Conservation (phyloP, 306 rosid genomes). For the Dalbergia cultrata region DNA sequence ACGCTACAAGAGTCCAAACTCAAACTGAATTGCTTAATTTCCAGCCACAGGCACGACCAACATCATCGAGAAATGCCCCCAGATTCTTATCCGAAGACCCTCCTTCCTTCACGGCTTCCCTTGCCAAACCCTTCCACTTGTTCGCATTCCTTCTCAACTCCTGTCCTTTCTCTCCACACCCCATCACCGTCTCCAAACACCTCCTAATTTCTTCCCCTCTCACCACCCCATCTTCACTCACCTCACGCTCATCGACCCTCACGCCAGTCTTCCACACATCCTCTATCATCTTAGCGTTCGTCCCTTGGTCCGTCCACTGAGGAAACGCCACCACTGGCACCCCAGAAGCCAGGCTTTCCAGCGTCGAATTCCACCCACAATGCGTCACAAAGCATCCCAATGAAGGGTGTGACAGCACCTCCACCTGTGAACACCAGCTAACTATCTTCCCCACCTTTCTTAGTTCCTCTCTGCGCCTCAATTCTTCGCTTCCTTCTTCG, state of each 20-base stretch:
- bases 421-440: constrained; percentile 67
- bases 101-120: constrained; percentile 53
- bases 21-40: background rate
- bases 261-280: constrained; percentile 64
- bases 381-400: constrained; percentile 65
- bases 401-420: constrained; percentile 58
- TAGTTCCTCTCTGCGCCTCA: constrained; percentile 44
- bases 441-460: constrained; percentile 59
- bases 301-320: constrained; percentile 64
- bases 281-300: constrained; percentile 59
- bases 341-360: constrained; percentile 60
- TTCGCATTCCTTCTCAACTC: constrained; percentile 53
- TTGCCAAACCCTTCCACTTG: constrained; percentile 58
- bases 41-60: background rate
- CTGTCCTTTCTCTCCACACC: constrained; percentile 46
- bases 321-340: constrained; percentile 67
- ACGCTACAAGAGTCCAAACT: background rate
- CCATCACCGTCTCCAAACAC: constrained; percentile 65
- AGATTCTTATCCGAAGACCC: constrained; percentile 54
- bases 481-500: constrained; percentile 1
- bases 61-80: constrained; percentile 25
- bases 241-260: constrained; percentile 37
- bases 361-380: constrained; percentile 69
- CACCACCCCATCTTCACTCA: constrained; percentile 52
- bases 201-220: constrained; percentile 51